Conservation (phyloP, 805 yeast genomes). For the Zygosaccharomyces gambellarensis region DNA sequence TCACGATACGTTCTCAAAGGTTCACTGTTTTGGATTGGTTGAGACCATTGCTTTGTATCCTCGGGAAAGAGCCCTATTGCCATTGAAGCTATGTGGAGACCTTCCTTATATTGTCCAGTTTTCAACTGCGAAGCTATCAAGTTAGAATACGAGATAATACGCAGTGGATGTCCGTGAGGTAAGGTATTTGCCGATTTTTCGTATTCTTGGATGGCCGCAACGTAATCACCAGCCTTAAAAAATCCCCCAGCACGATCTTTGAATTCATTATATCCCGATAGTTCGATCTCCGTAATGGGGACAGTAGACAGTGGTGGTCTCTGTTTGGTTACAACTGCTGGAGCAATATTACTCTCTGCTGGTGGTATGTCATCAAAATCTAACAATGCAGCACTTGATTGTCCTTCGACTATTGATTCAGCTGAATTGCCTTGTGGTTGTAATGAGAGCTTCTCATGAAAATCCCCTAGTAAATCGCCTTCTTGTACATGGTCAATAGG, state of each 20-base stretch:
- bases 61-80: conserved; percentile 37
- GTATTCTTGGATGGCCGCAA: conserved; percentile 58
- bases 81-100: conserved; percentile 29
- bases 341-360: neutral
- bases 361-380: conserved; percentile 17
- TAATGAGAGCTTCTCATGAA: conserved; percentile 4
- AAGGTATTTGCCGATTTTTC: conserved; percentile 50
- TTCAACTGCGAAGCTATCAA: conserved; percentile 63
- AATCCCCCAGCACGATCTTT: conserved; percentile 55
- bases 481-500: conserved; percentile 1
- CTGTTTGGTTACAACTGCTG: neutral
- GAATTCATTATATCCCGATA: conserved; percentile 40
- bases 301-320: conserved; percentile 6
- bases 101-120: conserved; percentile 56
- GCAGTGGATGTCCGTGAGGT: conserved; percentile 59
- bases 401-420: conserved; percentile 2
- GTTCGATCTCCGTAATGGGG: conserved; percentile 28
- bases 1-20: conserved; percentile 39
- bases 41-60: conserved; percentile 35
- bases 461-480: conserved; percentile 13
- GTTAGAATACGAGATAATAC: conserved; percentile 70
- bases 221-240: conserved; percentile 80
- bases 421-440: neutral
- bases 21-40: conserved; percentile 38
- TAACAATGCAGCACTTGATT: conserved; percentile 10